Base-by-base conservation (phyloP, 2,329 filamentous ascomycete genomes). In the Alternaria brassicicola region DNA sequence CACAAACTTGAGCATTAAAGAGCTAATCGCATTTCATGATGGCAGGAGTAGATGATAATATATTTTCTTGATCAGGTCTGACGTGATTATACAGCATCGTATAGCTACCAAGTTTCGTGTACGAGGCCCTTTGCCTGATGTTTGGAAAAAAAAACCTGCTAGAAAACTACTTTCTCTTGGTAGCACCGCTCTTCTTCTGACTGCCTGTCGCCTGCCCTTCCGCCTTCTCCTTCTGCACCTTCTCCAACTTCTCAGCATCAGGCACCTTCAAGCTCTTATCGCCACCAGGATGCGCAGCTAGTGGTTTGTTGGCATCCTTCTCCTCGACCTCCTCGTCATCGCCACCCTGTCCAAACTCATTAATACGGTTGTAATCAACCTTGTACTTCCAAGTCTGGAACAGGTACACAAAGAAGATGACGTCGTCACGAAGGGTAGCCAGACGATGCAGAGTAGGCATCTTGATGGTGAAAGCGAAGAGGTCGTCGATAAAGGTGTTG, bases 391-490 rank as follows among this genome's bases (percentile, higher is more conserved):
- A 99, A 61, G 89, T 87, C 81, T 99, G 95, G 80, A 99, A 99
- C 4, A 99, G 70, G 80, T 97, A 99, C 58, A 99, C 85, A 76
- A 99, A 99, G 84, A 99, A 99, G 75, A 99, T 98, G 65, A 99
- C 84, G 73, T 99, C 95, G 76, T 99, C 95, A 60, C 95, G 86
- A 63, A 99, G 85, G 0, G 95, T 98, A 0, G 95, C 93, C 49
- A 99, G 83, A 15, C 95, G 88, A 78, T 99, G 95, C 50, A 99
- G 84, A 62, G 93, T 87, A 0, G 95, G 95, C 95, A 99, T 99
- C 82, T 98, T 98, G 82, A 99, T 97, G 36, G 95, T 99, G 73
- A 98, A 99, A 2, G 95, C 95, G 74, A 99, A 99, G 30, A 99
- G 83, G 75, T 99, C 95, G 78, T 99, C 95, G 76, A 99, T 98